phyloP scores from a whole-genome alignment of 1,284 basidiomycete species.

The Ustilago hordei region DNA sequence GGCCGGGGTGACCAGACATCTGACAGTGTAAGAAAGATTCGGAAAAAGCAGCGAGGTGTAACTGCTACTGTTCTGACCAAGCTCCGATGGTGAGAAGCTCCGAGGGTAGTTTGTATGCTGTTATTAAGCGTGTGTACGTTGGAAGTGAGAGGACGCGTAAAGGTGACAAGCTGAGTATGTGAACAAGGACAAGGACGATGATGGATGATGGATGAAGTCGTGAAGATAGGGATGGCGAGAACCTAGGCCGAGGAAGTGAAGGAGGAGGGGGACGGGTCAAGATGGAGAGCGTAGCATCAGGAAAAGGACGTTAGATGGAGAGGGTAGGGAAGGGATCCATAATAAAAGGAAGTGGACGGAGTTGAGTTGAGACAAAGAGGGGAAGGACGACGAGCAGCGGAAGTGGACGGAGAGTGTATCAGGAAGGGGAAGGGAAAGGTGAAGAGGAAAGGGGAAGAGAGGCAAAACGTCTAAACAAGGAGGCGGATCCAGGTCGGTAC shows the following conservation, averaged over 20 bases:
- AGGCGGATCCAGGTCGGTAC: conserved; percentile 18
- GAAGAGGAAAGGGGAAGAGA: not conserved
- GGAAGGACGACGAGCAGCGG: not conserved
- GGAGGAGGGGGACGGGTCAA: conserved; percentile 13
- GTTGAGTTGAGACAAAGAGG: conserved; percentile 16
- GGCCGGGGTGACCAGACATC: conserved; percentile 31
- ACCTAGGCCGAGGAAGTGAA: conserved; percentile 8
- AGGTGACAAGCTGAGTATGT: not conserved
- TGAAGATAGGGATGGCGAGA: not conserved
- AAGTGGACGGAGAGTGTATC: not conserved
- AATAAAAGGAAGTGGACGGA: conserved; percentile 41
- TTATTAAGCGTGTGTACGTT: not conserved
- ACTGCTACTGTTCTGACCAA: not conserved
- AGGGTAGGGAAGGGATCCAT: conserved; percentile 27
- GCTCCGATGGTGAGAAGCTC: not conserved
- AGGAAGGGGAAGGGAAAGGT: not conserved
- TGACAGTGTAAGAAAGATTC: not conserved
- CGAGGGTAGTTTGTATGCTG: not conserved
- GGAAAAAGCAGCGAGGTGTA: not conserved
- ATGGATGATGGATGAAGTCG: not conserved
- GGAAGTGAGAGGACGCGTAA: not conserved
- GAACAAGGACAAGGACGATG: not conserved
- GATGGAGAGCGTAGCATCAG: conserved; percentile 38
- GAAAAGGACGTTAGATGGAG: conserved; percentile 20
- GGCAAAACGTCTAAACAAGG: conserved; percentile 18